Evolutionary conservation across 768 basidiomycete genomes (phyloP), one percentile per base, ranked within the genome.

Genomic region (Rhodotorula sphaerocarpa): DNA sequence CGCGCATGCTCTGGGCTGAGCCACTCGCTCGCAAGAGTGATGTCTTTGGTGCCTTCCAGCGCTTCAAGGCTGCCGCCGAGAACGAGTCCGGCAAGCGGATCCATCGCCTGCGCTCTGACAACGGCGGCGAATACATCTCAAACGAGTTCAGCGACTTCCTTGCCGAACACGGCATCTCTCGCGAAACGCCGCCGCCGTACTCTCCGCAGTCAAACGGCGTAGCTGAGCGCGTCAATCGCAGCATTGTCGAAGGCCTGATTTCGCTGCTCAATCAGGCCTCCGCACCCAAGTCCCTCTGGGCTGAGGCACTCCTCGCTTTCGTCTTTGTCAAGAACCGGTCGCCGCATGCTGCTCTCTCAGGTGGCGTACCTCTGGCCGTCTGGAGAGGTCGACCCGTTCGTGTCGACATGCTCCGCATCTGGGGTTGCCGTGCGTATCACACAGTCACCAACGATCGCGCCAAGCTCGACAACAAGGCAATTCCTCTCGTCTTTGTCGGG

Each of bases 61-160:
- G 45, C 0, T 71, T 70, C 65, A n/a, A 73, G 21, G 50, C 59
- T 0, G 44, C 53, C 0, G 50, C 54, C 0, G 66, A 74, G 52
- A 46, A 56, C 2, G 44, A 71, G 23, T 69, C 66, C 0, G 69
- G 73, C 3, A 20, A 57, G 16, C 3, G 30, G 1, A 34, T 73
- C 16, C 72, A 75, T 43, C 34, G 36, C 28, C 57, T 75, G 5
- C 60, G 62, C 16, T 57, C 45, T 9, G 70, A 77, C 55, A 65
- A 67, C 36, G 72, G 74, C 12, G 67, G 71, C 1, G 71, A 77
- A 64, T 76, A 70, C 43, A 34, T 57, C 15, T 46, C 33, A 7
- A 36, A 53, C n/a, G 52, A 36, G 6, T 60, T 60, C 34, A n/a
- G 11, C 15, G 44, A 39, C 39, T 39, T 21, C 50, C 43, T 54